Percentiles rank a stretch among this genome's conserved stretches.
These are phyloP conservation scores for Sicyos baderoa DNA, from an alignment of 306 rosid species.

Conservation along the genomic window DNA sequence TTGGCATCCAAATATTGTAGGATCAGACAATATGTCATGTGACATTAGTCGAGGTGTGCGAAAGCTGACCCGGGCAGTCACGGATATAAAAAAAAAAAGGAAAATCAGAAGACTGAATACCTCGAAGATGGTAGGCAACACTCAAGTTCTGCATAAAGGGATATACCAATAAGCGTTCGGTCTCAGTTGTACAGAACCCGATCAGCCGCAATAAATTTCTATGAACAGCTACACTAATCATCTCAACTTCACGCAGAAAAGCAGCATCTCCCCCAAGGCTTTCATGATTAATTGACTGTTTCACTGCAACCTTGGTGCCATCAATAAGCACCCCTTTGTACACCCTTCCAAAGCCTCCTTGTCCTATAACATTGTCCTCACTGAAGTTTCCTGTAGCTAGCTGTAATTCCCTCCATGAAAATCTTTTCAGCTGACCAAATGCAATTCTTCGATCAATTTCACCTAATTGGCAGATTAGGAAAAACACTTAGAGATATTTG, in stretches of 20 bases:
- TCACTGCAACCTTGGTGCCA: constrained; percentile 81
- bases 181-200: constrained; percentile 88
- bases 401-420: constrained; percentile 89
- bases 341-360: constrained; percentile 98
- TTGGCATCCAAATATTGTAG: too few relatives aligned
- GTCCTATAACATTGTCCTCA: constrained; percentile 84
- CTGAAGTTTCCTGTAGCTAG: constrained; percentile 80
- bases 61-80: too few relatives aligned
- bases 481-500: neutral
- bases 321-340: constrained; percentile 89
- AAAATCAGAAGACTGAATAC: constrained; percentile 27
- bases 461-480: constrained; percentile 38
- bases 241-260: constrained; percentile 95
- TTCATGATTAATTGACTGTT: constrained; percentile 76
- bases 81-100: too few relatives aligned
- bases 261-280: constrained; percentile 96
- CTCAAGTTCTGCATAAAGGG: constrained; percentile 97
- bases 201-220: constrained; percentile 72
- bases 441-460: constrained; percentile 92
- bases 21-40: too few relatives aligned
- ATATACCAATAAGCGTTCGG: constrained; percentile 85
- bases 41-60: too few relatives aligned
- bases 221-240: constrained; percentile 97
- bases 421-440: constrained; percentile 81
- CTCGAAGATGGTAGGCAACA: constrained; percentile 83